Evolutionary conservation across 169 alveolate genomes (phyloP), one percentile per base, ranked within the genome.

Genomic region (Plasmodium cynomolgi): DNA sequence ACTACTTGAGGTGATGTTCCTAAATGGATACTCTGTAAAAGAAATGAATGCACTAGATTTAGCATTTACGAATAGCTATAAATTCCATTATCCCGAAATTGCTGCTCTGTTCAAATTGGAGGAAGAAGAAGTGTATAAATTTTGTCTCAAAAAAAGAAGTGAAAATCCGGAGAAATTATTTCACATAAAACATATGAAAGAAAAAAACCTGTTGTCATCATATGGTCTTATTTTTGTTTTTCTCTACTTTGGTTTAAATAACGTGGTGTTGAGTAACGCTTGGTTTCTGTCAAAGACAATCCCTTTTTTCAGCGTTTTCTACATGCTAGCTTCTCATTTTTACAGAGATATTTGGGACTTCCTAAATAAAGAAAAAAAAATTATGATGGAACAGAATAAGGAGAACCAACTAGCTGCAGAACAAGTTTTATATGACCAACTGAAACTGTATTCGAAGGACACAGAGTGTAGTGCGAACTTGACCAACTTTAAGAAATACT

Each of bases 211-310:
- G 58, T 95, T 97, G 39, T 96, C 98, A 62, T 96, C 98, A 44
- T 97, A 97, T 44, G 98, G 98, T 23, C 95, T 97, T 72, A 95
- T 97, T 80, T 97, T 97, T 93, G 96, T 97, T 7, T 98, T 98
- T 20, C 96, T 97, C 68, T 97, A 98, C 97, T 96, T 97, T 83
- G 98, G 98, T 0, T 82, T 97, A 83, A 95, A 97, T 31, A 97
- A 97, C 95, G 95, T 97, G 13, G 98, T 97, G 5, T 91, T 97
- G 92, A 96, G 98, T 86, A 97, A 97, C 90, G 98, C 98, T 6
- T 97, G 98, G 98, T 97, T 97, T 83, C 95, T 97, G 37, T 97
- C 98, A 2, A 97, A 97, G 84, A 97, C 98, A 2, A 95, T 97
- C 56, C 98, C 98, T 17, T 97, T 97, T 91, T 98, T 98, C 62